These are phyloP conservation scores for Trichosporon sp. DNA, from an alignment of 1,284 basidiomycete genomes.

Conservation along the genomic window DNA sequence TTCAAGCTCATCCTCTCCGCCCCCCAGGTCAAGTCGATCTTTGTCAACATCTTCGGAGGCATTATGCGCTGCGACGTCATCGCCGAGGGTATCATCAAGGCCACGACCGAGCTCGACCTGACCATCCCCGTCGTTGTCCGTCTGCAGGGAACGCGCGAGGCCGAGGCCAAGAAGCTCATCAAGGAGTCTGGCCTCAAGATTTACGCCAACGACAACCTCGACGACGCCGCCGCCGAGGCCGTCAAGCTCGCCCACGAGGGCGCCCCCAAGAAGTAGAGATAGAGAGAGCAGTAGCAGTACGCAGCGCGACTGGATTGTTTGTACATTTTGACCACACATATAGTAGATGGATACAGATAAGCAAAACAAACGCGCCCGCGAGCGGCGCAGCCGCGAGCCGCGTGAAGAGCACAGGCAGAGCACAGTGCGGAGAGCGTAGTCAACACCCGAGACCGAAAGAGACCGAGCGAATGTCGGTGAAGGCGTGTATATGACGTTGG, in stretches of 20 bases:
- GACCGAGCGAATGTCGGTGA: background rate
- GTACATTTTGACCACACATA: background rate
- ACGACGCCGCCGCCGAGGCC: conserved; percentile 67
- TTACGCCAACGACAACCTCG: conserved; percentile 51
- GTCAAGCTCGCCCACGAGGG: conserved; percentile 58
- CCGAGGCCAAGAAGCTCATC: conserved; percentile 92
- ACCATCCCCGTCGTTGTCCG: conserved; percentile 86
- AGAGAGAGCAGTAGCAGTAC: too few relatives aligned
- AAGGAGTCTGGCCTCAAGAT: conserved; percentile 87
- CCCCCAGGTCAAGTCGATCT: conserved; percentile 92
- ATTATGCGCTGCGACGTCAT: conserved; percentile 99
- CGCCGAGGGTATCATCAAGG: conserved; percentile 96
- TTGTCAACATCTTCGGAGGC: conserved; percentile 89
- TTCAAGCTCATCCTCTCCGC: conserved; percentile 92
- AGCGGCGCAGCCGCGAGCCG: too few relatives aligned
- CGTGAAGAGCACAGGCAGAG: too few relatives aligned
- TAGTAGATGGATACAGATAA: conserved; percentile 2
- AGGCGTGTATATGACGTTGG: background rate
- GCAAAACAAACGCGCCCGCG: background rate
- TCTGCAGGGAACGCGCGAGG: conserved; percentile 94
- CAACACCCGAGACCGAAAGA: background rate
- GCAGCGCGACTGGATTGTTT: background rate
- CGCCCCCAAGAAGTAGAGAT: conserved; percentile 11
- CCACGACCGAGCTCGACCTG: conserved; percentile 83
- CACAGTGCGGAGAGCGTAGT: too few relatives aligned